phyloP scores from a whole-genome alignment of 352 stramenopile species.

The Phytophthora uliginosa region DNA sequence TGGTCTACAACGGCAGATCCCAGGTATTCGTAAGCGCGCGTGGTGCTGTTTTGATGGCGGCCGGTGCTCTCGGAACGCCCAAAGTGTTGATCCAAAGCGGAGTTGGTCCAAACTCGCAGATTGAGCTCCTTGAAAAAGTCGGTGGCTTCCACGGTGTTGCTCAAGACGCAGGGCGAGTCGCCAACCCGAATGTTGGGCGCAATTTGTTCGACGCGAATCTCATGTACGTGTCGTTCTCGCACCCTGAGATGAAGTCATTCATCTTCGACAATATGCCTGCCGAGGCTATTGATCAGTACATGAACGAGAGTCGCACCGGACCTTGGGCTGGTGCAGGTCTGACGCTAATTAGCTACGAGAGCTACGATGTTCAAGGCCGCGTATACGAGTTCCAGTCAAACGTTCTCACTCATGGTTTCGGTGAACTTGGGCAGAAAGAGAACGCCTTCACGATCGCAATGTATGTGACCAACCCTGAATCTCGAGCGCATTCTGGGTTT shows the following conservation, averaged over 20 bases:
- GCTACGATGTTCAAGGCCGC: slow-evolving; percentile 50
- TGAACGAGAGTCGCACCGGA: slow-evolving; percentile 45
- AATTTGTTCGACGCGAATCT: slow-evolving; percentile 64
- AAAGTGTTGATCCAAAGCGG: slow-evolving; percentile 86
- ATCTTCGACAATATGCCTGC: slow-evolving; percentile 36
- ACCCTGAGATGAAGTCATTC: slow-evolving; percentile 60
- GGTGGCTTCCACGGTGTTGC: slow-evolving; percentile 45
- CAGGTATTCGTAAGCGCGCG: slow-evolving; percentile 41
- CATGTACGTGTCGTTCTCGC: slow-evolving; percentile 55
- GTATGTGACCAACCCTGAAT: slow-evolving; percentile 71
- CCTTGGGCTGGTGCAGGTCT: slow-evolving; percentile 53
- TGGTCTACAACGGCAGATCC: slow-evolving; percentile 52
- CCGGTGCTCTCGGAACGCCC: slow-evolving; percentile 72
- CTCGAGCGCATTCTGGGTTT: slow-evolving; percentile 55
- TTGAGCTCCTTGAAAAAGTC: slow-evolving; percentile 48
- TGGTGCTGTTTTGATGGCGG: slow-evolving; percentile 76
- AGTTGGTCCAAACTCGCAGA: slow-evolving; percentile 65
- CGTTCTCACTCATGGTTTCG: slow-evolving; percentile 53
- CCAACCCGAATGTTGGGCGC: slow-evolving; percentile 70
- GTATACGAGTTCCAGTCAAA: slow-evolving; percentile 75
- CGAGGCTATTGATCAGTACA: slow-evolving; percentile 59
- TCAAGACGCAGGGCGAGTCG: slow-evolving; percentile 38
- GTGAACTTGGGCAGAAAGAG: slow-evolving; percentile 20
- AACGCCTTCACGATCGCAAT: slow-evolving; percentile 60
- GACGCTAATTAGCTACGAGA: slow-evolving; percentile 71